Evolutionary conservation across 768 basidiomycete species (phyloP).

Genomic region (Lentinula sp.): DNA sequence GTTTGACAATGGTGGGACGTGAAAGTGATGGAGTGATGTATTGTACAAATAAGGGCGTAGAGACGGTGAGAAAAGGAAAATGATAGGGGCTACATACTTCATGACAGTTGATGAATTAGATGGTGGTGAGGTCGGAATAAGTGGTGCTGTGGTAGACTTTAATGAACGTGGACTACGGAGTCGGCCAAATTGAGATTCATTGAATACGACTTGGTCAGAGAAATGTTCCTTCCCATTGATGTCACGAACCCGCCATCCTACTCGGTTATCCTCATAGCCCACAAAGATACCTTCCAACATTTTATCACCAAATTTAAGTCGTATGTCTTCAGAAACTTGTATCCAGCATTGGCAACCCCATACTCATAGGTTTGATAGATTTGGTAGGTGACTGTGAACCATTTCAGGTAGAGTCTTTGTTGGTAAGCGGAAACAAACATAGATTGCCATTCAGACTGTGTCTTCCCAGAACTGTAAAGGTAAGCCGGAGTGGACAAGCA

Average conservation of each 20-base stretch:
- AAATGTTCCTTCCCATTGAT: background rate
- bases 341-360: background rate
- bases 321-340: too few species aligned
- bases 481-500: slow-evolving; percentile 20
- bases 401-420: slow-evolving; percentile 8
- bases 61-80: too few species aligned
- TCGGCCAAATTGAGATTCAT: background rate
- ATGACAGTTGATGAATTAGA: background rate
- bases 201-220: background rate
- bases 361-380: background rate
- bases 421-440: slow-evolving; percentile 15
- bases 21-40: too few species aligned
- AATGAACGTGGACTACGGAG: background rate
- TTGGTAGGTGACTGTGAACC: background rate
- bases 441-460: slow-evolving; percentile 14
- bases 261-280: background rate
- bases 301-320: too few species aligned
- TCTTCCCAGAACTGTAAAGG: slow-evolving; percentile 17
- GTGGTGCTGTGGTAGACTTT: background rate
- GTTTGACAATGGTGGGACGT: too few species aligned
- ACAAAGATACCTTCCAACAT: too few species aligned
- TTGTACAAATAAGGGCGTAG: too few species aligned
- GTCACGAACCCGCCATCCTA: background rate
- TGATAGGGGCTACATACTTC: too few species aligned
- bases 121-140: too few species aligned